Evolutionary conservation across 164 flowering plant species (phyloP), one percentile per base, ranked within the genome.

Genomic region (Chloranthus sessilifolius): DNA sequence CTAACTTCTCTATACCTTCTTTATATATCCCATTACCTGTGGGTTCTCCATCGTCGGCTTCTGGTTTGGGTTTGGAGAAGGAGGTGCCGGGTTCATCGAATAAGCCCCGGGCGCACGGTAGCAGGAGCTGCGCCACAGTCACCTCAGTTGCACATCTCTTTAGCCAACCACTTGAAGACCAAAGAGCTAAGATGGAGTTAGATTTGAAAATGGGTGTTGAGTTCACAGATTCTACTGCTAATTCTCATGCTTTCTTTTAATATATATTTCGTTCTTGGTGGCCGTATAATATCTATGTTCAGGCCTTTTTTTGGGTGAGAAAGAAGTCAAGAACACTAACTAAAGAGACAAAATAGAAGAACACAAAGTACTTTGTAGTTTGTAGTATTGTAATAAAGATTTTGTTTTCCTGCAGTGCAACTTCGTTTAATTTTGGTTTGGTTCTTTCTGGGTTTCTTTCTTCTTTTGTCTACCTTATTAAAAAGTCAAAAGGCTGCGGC

Each of bases 1-100:
- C 97, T 17, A 88, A 88, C 68, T 88, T 85, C 50, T 64, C 75
- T 26, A 67, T 84, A 0, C 76, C 89, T 0, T 56, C 59, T 9
- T 50, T 25, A 19, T 43, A 42, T 27, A 52, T 52, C 1, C 65
- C 68, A 1, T 3, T 70, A 24, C 76, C 85, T 0, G 39, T 62
- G 0, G 0, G 34, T 7, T 50, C 70, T 1, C 9, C 51, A 3
- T 1, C 49, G 12, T 24, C 59, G 3, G 23, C 70, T 8, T 31
- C 62, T 1, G 41, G 62, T 23, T 48, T 70, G 0, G 27, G 56
- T 9, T 17, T 23, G 25, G 34, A 33, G 27, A 27, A 23, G 42
- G 50, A 17, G 22, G 16, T n/a, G n/a, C n/a, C n/a, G 46, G 27
- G 26, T 7, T 19, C 25, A n/a, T 15, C 33, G 28, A 30, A 39